Evolutionary conservation across 2,329 filamentous ascomycete genomes (phyloP), one percentile per base, ranked within the genome.

Genomic region (Scortechinia acanthostroma): DNA sequence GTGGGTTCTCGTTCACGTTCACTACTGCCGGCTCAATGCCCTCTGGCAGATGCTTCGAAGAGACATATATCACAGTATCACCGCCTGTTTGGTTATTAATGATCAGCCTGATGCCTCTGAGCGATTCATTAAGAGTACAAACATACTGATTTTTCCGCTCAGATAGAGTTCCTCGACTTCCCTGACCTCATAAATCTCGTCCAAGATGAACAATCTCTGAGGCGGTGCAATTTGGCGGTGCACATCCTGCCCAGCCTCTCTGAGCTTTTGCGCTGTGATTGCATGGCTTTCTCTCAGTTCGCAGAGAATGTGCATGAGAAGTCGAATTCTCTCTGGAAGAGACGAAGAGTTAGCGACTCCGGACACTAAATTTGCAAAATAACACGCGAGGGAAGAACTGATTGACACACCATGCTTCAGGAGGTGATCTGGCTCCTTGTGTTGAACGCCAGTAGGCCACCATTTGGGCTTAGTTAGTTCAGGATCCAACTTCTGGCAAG

Each of bases 181-280:
- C 15, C 59, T 55, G 3, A 62, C 59, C 20, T 52, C 55, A 45
- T 62, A 62, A 37, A 62, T 61, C 45, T 62, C 59, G 42, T 60
- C 58, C 2, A 62, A 51, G 3, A 62, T 54, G 17, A 55, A 53
- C 3, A 61, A 48, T 20, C 57, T 50, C 23, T 58, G 50, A 3
- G 50, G 33, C 4, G 59, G 59, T 2, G 48, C 50, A 28, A 62
- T 61, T 35, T 58, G 57, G 3, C 58, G 57, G 28, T 59, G 53
- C 16, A 61, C 58, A 15, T 59, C 56, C 33, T 60, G 58, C 22
- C 58, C 57, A 4, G 59, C 59, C 20, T 62, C 59, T 25, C 53
- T 53, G 14, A 62, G 45, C 25, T 58, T 61, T 3, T 58, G 54
- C n/a, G 57, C 58, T 3, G 53, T 58, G 22, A 62, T 55, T 1